Conservation (phyloP, 2,329 filamentous ascomycete species). For the Clarireedia paspali region DNA sequence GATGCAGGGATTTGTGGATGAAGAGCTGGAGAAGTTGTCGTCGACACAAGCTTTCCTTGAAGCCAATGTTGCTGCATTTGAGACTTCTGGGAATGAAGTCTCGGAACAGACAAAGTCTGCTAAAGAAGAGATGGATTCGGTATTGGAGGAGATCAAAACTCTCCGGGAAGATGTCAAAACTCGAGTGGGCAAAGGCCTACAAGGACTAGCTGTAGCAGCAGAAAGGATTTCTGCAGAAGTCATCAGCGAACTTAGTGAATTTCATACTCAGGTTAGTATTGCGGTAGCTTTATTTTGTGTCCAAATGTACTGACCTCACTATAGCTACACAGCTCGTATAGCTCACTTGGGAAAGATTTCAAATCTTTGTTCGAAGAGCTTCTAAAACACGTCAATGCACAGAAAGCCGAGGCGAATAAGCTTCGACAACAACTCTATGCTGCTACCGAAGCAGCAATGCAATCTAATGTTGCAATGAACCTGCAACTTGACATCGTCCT, state of each 20-base stretch:
- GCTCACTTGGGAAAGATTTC: slow-evolving; percentile 75
- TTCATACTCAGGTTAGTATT: slow-evolving; percentile 57
- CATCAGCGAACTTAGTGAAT: slow-evolving; percentile 73
- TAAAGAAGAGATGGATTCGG: slow-evolving; percentile 80
- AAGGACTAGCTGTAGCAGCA: slow-evolving; percentile 74
- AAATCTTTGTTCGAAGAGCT: slow-evolving; percentile 79
- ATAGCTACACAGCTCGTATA: slow-evolving; percentile 77
- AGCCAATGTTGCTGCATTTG: slow-evolving; percentile 60
- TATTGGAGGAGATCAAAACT: slow-evolving; percentile 86
- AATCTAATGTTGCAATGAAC: slow-evolving; percentile 61
- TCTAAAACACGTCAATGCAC: slow-evolving; percentile 63
- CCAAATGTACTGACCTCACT: slow-evolving; percentile 16
- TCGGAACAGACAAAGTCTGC: slow-evolving; percentile 60
- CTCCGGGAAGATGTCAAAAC: slow-evolving; percentile 82
- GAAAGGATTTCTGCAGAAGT: slow-evolving; percentile 87
- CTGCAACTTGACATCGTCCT: slow-evolving; percentile 60
- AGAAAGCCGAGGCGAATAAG: slow-evolving; percentile 67
- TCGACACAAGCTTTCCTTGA: slow-evolving; percentile 64
- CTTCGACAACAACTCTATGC: slow-evolving; percentile 64
- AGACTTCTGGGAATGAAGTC: slow-evolving; percentile 59
- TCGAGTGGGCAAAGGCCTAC: slow-evolving; percentile 76
- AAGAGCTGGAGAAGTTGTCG: slow-evolving; percentile 65
- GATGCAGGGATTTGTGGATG: slow-evolving; percentile 69
- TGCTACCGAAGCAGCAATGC: slow-evolving; percentile 60
- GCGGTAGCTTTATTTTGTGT: background rate